These are phyloP conservation scores for Coffea canephora DNA, from an alignment of 257 asterid genomes.

Conservation along the genomic window DNA sequence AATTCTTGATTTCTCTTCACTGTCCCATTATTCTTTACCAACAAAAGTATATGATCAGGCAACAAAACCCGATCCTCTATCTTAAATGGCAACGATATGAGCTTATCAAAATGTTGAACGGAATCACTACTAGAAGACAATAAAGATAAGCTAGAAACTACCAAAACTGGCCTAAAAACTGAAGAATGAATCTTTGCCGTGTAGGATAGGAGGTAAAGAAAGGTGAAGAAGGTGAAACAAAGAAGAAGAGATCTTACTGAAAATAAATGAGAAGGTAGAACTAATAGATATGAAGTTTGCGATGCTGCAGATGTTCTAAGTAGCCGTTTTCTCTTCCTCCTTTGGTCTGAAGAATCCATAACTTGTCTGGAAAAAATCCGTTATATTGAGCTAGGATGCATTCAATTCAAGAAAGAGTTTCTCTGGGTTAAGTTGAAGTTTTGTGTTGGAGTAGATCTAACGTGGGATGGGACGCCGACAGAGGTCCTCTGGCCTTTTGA, in stretches of 20 bases:
- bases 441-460: constrained; percentile 29
- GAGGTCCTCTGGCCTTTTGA: constrained; percentile 22
- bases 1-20: constrained; percentile 28
- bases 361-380: not conserved
- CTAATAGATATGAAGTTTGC: constrained; percentile 13
- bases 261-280: constrained; percentile 27
- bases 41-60: constrained; percentile 73
- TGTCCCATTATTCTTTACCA: constrained; percentile 35
- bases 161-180: constrained; percentile 63
- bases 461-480: constrained; percentile 43
- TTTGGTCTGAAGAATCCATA: constrained; percentile 78
- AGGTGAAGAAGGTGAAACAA: constrained; percentile 48
- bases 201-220: constrained; percentile 48
- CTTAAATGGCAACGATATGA: constrained; percentile 32
- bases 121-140: constrained; percentile 50
- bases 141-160: constrained; percentile 59
- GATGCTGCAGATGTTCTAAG: constrained; percentile 34
- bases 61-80: constrained; percentile 69
- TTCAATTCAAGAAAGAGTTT: constrained; percentile 10
- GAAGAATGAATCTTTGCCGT: constrained; percentile 47
- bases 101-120: constrained; percentile 36
- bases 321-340: constrained; percentile 77
- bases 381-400: constrained; percentile 21
- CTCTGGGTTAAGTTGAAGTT: not conserved
- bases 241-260: constrained; percentile 64